Conservation (phyloP, 2,329 filamentous ascomycete species). For the Hymenoscyphus salicellus region DNA sequence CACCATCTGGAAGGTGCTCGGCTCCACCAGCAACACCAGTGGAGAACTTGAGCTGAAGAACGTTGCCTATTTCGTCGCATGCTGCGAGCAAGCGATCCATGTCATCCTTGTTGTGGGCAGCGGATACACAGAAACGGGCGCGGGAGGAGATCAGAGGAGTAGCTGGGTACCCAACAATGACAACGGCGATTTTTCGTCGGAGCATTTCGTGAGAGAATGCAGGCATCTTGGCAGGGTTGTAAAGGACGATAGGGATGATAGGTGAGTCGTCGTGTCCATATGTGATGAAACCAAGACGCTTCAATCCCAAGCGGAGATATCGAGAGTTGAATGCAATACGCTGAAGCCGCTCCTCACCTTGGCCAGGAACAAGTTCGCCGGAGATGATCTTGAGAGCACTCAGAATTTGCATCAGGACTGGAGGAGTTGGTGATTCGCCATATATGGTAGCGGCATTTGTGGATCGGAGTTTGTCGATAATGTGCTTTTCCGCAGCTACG, state of each 20-base stretch:
- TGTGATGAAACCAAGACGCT: constrained; percentile 93
- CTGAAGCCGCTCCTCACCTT: constrained; percentile 93
- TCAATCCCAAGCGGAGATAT: constrained; percentile 94
- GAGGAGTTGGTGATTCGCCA: constrained; percentile 83
- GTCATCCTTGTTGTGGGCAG: constrained; percentile 97
- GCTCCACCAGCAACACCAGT: constrained; percentile 89
- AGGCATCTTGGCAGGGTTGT: constrained; percentile 98
- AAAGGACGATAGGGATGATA: constrained; percentile 90
- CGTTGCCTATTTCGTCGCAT: constrained; percentile 88
- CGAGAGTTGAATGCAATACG: constrained; percentile 97
- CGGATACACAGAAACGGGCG: constrained; percentile 91
- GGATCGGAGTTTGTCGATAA: constrained; percentile 86
- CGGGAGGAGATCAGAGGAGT: constrained; percentile 93
- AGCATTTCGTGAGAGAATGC: constrained; percentile 99
- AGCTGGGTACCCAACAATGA: constrained; percentile 94
- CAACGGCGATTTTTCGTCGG: constrained; percentile 93
- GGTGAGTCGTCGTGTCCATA: constrained; percentile 98
- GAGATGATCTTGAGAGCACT: constrained; percentile 83
- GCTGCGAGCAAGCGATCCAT: constrained; percentile 84
- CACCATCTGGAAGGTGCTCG: constrained; percentile 68
- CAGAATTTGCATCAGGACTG: constrained; percentile 86
- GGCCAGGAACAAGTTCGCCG: constrained; percentile 81
- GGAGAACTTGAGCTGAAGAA: constrained; percentile 95
- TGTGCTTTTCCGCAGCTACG: constrained; percentile 80
- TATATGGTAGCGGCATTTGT: constrained; percentile 84